Conservation (phyloP, 345 rosid genomes). For the Tarenaya hassleriana region DNA sequence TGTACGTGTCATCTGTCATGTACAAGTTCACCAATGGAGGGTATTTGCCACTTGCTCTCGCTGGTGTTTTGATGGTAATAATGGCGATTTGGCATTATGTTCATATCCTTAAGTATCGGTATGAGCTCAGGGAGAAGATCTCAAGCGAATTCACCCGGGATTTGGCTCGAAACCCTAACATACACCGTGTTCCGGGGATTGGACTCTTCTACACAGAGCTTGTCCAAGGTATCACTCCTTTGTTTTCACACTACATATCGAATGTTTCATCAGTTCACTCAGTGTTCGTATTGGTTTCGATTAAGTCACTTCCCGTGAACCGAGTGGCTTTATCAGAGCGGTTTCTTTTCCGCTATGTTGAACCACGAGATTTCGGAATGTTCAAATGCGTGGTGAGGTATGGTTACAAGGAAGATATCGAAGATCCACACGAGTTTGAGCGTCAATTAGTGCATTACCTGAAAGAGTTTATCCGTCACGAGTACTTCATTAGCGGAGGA, state of each 20-base stretch:
- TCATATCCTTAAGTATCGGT: too few species aligned
- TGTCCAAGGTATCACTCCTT: constrained; percentile 71
- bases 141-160: constrained; percentile 34
- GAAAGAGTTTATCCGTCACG: constrained; percentile 50
- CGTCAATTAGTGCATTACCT: constrained; percentile 38
- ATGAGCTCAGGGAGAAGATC: too few species aligned
- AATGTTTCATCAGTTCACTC: constrained; percentile 58
- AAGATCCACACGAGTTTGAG: constrained; percentile 42
- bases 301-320: constrained; percentile 54
- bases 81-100: too few species aligned
- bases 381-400: constrained; percentile 71
- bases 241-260: constrained; percentile 53
- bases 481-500: constrained; percentile 31
- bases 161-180: constrained; percentile 29
- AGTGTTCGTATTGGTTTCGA: constrained; percentile 57
- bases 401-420: constrained; percentile 48
- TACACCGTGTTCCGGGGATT: constrained; percentile 55
- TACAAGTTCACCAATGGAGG: constrained; percentile 65
- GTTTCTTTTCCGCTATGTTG: too few species aligned
- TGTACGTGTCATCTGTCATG: constrained; percentile 44
- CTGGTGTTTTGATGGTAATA: constrained; percentile 34
- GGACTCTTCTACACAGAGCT: constrained; percentile 68
- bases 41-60: constrained; percentile 43
- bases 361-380: too few species aligned
- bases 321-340: constrained; percentile 41